A percentile compares a stretch with the other conserved stretches of the same genome.
Conservation (phyloP, 108 stramenopile genomes). For the Skeletonema tropicum region DNA sequence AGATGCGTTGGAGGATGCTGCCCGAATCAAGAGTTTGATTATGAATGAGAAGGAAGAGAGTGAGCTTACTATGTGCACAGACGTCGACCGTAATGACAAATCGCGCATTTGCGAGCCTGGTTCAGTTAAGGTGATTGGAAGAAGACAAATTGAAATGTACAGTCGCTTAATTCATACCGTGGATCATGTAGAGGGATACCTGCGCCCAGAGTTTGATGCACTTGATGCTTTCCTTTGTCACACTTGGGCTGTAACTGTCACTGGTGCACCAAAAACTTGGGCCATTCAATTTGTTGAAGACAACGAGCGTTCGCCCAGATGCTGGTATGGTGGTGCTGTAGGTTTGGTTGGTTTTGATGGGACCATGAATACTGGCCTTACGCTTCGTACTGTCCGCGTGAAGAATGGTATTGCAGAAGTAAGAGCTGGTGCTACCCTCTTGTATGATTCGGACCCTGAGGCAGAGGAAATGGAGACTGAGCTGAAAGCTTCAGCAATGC, state of each 20-base stretch:
- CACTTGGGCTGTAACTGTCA: slow-evolving; percentile 99
- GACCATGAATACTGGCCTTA: slow-evolving; percentile 95
- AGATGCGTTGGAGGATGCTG: slow-evolving; percentile 98
- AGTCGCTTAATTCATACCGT: slow-evolving; percentile 97
- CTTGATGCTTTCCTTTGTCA: slow-evolving; percentile 98
- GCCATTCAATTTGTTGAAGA: slow-evolving; percentile 98
- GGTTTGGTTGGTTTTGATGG: slow-evolving; percentile 98
- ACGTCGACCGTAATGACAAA: slow-evolving; percentile 99
- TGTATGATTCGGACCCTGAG: slow-evolving; percentile 92
- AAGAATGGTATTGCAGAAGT: slow-evolving; percentile 94
- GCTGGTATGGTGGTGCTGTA: slow-evolving; percentile 98
- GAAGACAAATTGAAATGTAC: slow-evolving; percentile 99
- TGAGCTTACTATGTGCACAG: slow-evolving; percentile 99
- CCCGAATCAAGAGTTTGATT: slow-evolving; percentile 88
- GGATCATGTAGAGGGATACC: slow-evolving; percentile 98
- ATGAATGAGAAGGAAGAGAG: slow-evolving; percentile 97
- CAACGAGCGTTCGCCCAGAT: slow-evolving; percentile 90
- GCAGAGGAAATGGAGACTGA: slow-evolving; percentile 98
- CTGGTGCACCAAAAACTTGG: slow-evolving; percentile 98
- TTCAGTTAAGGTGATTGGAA: slow-evolving; percentile 96
- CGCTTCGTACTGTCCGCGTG: slow-evolving; percentile 92
- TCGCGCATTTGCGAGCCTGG: slow-evolving; percentile 97
- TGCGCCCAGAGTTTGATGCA: slow-evolving; percentile 95
- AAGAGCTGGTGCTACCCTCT: slow-evolving; percentile 94
- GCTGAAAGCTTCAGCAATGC: slow-evolving; percentile 97